Conservation (phyloP, 352 stramenopile species). For the Pythium coloratum region DNA sequence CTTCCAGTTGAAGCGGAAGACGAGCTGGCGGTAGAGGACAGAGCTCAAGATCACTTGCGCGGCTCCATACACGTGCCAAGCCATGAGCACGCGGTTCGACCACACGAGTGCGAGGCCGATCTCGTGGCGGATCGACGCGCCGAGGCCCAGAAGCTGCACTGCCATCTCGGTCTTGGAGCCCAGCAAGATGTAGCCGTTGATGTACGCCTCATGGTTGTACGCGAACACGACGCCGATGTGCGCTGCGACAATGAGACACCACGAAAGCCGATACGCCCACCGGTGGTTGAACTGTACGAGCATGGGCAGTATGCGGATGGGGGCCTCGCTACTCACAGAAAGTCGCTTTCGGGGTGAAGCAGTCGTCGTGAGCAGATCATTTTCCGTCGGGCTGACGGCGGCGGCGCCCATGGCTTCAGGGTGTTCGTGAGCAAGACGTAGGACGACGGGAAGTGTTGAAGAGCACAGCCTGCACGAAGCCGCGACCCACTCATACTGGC, state of each 20-base stretch:
- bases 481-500: background rate
- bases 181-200: constrained; percentile 28
- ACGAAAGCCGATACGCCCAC: constrained; percentile 15
- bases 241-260: constrained; percentile 17
- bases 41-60: constrained; percentile 19
- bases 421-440: background rate
- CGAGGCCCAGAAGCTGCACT: constrained; percentile 25
- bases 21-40: constrained; percentile 11
- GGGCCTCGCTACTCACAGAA: background rate
- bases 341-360: background rate
- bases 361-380: background rate
- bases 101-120: constrained; percentile 22
- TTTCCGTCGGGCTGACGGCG: background rate
- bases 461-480: background rate
- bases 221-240: constrained; percentile 25
- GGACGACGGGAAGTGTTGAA: background rate
- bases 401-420: background rate
- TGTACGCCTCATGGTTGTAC: constrained; percentile 27
- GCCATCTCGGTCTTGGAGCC: constrained; percentile 29
- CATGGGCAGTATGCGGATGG: background rate
- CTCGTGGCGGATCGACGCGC: constrained; percentile 16
- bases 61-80: constrained; percentile 20
- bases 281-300: constrained; percentile 17
- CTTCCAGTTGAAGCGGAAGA: constrained; percentile 14
- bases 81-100: constrained; percentile 25